Conservation (phyloP, 176 grass and related monocot species). For the Aechmea fasciata region DNA sequence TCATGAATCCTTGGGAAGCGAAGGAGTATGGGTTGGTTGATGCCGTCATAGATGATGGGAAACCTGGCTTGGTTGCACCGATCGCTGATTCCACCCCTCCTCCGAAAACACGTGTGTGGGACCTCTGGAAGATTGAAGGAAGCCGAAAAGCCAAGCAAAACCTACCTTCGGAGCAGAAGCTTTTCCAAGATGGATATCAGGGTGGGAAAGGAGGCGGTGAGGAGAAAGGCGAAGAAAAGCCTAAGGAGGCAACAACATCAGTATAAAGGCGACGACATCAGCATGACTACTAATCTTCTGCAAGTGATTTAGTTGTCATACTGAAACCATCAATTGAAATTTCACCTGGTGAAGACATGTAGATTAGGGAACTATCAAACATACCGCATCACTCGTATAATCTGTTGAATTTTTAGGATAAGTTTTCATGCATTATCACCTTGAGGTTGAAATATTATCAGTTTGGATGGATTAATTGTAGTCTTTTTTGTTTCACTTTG, state of each 20-base stretch:
- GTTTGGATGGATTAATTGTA: too few relatives aligned
- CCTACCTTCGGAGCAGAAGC: constrained; percentile 61
- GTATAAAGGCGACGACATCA: not conserved
- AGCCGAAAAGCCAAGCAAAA: constrained; percentile 52
- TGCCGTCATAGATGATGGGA: constrained; percentile 65
- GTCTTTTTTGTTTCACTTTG: too few relatives aligned
- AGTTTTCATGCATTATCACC: too few relatives aligned
- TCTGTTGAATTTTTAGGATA: too few relatives aligned
- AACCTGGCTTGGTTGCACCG: constrained; percentile 70
- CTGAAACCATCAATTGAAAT: too few relatives aligned
- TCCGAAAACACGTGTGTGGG: constrained; percentile 71
- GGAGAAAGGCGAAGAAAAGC: constrained; percentile 20
- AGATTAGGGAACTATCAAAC: too few relatives aligned
- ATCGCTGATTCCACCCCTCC: constrained; percentile 48
- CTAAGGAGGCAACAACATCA: constrained; percentile 34
- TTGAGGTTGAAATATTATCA: too few relatives aligned
- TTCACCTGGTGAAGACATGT: too few relatives aligned
- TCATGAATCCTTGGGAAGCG: constrained; percentile 95
- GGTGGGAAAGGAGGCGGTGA: constrained; percentile 17
- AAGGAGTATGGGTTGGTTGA: constrained; percentile 91
- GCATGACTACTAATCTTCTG: too few relatives aligned
- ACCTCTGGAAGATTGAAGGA: constrained; percentile 55
- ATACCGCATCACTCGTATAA: too few relatives aligned
- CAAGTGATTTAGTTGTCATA: too few relatives aligned
- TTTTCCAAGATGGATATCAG: constrained; percentile 33